Evolutionary conservation across 2,329 filamentous ascomycete species (phyloP), one percentile per base, ranked within the genome.

Genomic region (Simplicillium aogashimaense): DNA sequence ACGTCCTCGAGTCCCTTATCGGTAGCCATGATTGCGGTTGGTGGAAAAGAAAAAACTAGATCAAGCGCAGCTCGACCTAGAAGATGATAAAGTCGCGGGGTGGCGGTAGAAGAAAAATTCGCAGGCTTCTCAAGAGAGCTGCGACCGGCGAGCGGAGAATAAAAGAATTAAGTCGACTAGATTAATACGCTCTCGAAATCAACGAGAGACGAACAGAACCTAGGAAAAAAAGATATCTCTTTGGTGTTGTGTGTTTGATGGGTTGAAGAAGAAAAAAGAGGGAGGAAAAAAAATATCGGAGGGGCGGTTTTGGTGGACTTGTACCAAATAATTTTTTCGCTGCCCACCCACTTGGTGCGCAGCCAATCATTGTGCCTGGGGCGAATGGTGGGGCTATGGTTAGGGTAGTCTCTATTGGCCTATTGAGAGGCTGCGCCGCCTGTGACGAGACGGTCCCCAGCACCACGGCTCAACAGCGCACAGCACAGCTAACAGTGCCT

Each of bases 1-100:
- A 95, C 83, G 68, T 97, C 90, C 78, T 95, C 89, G 74, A 97
- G 87, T 78, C 90, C 90, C 78, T 94, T 95, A 60, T 87, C 85
- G 66, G 83, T 81, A 87, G 89, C 90, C 90, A 97, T 97, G 79
- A 84, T 95, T 90, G 86, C 81, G 81, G 72, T 74, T 70, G 58
- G 58, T 59, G 59, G 60, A 62, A 66, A 30, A 33, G 31, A 43
- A 47, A 44, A 50, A 78, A 75, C 73, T 72, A 78, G 76, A 81
- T 76, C 84, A 86, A 83, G 81, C 83, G 66, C 71, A 70, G 81
- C 75, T 80, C 83, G 77, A 87, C 75, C 82, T 78, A 79, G 72
- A 69, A 47, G 53, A 51, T 60, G 58, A 51, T 57, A 62, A 56
- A 53, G 61, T 59, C 60, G 65, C 52, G 60, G 59, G 60, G 61